Conservation (phyloP, 805 yeast genomes). For the Candida anglica region DNA sequence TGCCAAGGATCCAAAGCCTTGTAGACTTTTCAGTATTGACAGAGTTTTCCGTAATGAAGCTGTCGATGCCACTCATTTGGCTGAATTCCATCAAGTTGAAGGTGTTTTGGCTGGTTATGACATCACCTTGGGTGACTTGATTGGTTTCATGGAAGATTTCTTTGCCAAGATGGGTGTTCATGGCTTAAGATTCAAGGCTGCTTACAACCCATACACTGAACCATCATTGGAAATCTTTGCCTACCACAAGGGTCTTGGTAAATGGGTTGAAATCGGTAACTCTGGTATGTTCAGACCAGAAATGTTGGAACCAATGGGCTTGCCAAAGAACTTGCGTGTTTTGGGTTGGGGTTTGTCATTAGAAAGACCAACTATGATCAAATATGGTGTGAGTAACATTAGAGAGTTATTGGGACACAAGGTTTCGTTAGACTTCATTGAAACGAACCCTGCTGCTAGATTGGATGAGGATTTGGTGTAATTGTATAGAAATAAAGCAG, state of each 20-base stretch:
- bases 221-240: slow-evolving; percentile 97
- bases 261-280: slow-evolving; percentile 99
- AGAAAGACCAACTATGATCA: slow-evolving; percentile 99
- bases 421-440: slow-evolving; percentile 90
- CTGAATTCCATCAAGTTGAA: slow-evolving; percentile 99
- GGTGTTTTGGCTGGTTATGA: slow-evolving; percentile 98
- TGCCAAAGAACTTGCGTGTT: slow-evolving; percentile 90
- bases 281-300: slow-evolving; percentile 99
- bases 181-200: slow-evolving; percentile 94
- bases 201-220: slow-evolving; percentile 98
- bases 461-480: slow-evolving; percentile 57
- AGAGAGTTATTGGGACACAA: slow-evolving; percentile 97
- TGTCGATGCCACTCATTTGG: slow-evolving; percentile 98
- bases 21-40: slow-evolving; percentile 91
- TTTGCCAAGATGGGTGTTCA: slow-evolving; percentile 96
- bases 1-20: slow-evolving; percentile 85
- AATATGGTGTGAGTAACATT: slow-evolving; percentile 91
- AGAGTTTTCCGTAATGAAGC: slow-evolving; percentile 99
- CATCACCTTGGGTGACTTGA: slow-evolving; percentile 90
- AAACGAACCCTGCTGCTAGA: slow-evolving; percentile 96
- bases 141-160: slow-evolving; percentile 97
- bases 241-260: slow-evolving; percentile 88
- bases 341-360: slow-evolving; percentile 96
- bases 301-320: slow-evolving; percentile 97
- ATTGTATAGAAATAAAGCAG: slow-evolving; percentile 1